phyloP scores from a whole-genome alignment of 352 stramenopile genomes.

The Pythium brassicae region DNA sequence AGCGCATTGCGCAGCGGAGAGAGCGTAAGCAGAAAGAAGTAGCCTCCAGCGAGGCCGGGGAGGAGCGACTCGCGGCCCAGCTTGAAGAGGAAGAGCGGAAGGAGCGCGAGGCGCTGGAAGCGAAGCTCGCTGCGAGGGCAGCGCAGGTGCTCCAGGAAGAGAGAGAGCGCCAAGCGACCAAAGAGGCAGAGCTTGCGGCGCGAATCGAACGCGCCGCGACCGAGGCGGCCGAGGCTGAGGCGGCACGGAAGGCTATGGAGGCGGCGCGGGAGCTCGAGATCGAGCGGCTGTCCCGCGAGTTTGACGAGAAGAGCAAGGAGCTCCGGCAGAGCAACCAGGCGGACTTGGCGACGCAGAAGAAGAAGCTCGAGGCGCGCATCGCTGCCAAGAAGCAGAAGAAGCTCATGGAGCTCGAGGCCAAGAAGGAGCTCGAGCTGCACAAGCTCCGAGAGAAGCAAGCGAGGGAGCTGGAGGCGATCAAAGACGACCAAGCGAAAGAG shows the following conservation, averaged over 20 bases:
- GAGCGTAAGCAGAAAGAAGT: constrained; percentile 38
- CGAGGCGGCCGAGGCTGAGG: constrained; percentile 31
- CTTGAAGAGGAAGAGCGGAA: constrained; percentile 33
- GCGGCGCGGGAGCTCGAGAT: constrained; percentile 42
- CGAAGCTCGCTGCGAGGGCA: constrained; percentile 24
- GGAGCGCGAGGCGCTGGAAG: constrained; percentile 22
- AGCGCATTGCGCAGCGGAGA: constrained; percentile 48
- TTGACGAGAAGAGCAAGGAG: constrained; percentile 55
- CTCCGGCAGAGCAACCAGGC: constrained; percentile 49
- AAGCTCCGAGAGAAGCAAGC: constrained; percentile 38
- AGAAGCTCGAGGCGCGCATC: constrained; percentile 66
- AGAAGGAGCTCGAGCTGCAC: constrained; percentile 51
- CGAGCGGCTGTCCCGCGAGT: constrained; percentile 58
- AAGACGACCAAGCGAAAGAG: constrained; percentile 25
- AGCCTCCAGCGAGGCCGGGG: constrained; percentile 14
- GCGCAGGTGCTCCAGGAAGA: constrained; percentile 47
- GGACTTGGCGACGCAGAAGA: constrained; percentile 57
- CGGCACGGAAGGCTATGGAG: constrained; percentile 38
- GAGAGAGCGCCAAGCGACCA: constrained; percentile 38
- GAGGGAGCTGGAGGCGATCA: constrained; percentile 32
- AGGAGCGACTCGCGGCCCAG: constrained; percentile 18
- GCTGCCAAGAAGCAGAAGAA: constrained; percentile 78
- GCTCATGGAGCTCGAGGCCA: constrained; percentile 63
- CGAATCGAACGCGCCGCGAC: constrained; percentile 35
- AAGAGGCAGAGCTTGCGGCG: constrained; percentile 37